Evolutionary conservation across 2,329 filamentous ascomycete species (phyloP).

Genomic region (Diaporthe batatas): DNA sequence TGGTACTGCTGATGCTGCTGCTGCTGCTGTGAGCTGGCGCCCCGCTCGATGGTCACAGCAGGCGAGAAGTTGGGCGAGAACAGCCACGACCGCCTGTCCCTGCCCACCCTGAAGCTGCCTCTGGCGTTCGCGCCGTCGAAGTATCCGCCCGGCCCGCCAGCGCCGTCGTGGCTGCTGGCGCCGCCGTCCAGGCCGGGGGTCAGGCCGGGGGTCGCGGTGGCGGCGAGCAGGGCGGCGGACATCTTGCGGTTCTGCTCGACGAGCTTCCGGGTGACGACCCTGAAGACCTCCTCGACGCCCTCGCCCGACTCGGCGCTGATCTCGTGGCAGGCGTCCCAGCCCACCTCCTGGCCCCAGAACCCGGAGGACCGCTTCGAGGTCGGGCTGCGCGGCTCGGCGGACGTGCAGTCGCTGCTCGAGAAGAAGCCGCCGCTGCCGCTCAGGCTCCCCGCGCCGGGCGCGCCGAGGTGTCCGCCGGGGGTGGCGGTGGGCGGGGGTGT

Average conservation of each 20-base stretch:
- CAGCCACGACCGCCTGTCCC: slow-evolving; percentile 73
- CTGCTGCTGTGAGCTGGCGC: slow-evolving; percentile 44
- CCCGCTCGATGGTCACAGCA: slow-evolving; percentile 62
- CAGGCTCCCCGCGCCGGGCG: slow-evolving; percentile 31
- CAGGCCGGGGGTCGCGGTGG: slow-evolving; percentile 64
- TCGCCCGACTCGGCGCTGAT: slow-evolving; percentile 94
- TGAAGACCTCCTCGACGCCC: slow-evolving; percentile 96
- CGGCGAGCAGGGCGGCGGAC: slow-evolving; percentile 69
- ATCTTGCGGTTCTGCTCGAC: slow-evolving; percentile 75
- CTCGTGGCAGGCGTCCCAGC: slow-evolving; percentile 98
- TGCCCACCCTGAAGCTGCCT: slow-evolving; percentile 69
- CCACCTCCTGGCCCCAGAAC: slow-evolving; percentile 92
- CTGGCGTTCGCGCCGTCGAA: slow-evolving; percentile 64
- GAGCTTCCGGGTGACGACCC: slow-evolving; percentile 74
- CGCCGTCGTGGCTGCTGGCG: slow-evolving; percentile 41
- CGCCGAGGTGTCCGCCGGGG: slow-evolving; percentile 41
- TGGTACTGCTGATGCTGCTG: slow-evolving; percentile 11
- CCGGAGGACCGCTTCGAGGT: slow-evolving; percentile 77
- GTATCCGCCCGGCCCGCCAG: slow-evolving; percentile 52
- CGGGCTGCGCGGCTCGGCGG: slow-evolving; percentile 69
- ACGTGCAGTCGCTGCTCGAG: slow-evolving; percentile 39
- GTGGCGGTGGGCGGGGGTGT: slow-evolving; percentile 75
- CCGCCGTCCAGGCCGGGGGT: slow-evolving; percentile 60
- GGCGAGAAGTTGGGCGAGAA: slow-evolving; percentile 67
- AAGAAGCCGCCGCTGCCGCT: slow-evolving; percentile 49